Evolutionary conservation across 768 basidiomycete genomes (phyloP).

Genomic region (Auricularia cornea): DNA sequence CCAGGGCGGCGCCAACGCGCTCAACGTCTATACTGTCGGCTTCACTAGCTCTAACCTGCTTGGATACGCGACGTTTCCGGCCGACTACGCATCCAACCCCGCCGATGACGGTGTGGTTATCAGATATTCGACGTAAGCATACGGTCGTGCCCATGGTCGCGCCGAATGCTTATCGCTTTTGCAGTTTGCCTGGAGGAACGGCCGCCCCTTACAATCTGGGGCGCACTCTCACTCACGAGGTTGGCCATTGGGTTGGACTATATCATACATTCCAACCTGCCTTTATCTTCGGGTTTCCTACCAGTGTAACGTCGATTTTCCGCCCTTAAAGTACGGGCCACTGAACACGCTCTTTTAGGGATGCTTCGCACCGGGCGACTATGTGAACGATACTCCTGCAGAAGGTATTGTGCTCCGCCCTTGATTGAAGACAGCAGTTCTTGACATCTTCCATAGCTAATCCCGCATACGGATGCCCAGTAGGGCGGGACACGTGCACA

Average conservation of each 20-base stretch:
- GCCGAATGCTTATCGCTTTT: not conserved
- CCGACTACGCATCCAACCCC: conserved; percentile 18
- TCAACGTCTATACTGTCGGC: conserved; percentile 34
- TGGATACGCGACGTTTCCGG: conserved; percentile 17
- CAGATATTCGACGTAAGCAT: conserved; percentile 17
- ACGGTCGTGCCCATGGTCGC: too few species aligned
- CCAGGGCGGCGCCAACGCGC: conserved; percentile 13
- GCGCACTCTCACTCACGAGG: not conserved
- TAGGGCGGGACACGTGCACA: conserved; percentile 24
- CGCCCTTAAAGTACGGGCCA: too few species aligned
- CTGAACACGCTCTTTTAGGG: too few species aligned
- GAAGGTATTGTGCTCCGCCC: conserved; percentile 25
- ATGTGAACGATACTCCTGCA: conserved; percentile 13
- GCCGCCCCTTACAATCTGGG: not conserved
- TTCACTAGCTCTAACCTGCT: conserved; percentile 32
- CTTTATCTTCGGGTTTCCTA: not conserved
- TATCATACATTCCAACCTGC: conserved; percentile 30
- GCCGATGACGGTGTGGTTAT: conserved; percentile 32
- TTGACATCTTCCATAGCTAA: conserved; percentile 15
- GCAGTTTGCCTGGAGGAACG: conserved; percentile 24
- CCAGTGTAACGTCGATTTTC: too few species aligned
- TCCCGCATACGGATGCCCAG: conserved; percentile 26
- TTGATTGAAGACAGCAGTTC: too few species aligned
- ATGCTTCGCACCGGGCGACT: conserved; percentile 9
- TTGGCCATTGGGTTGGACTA: conserved; percentile 28